Conservation (phyloP, 2,329 filamentous ascomycete genomes). For the Ophiocordyceps camponoti-rufipedis region DNA sequence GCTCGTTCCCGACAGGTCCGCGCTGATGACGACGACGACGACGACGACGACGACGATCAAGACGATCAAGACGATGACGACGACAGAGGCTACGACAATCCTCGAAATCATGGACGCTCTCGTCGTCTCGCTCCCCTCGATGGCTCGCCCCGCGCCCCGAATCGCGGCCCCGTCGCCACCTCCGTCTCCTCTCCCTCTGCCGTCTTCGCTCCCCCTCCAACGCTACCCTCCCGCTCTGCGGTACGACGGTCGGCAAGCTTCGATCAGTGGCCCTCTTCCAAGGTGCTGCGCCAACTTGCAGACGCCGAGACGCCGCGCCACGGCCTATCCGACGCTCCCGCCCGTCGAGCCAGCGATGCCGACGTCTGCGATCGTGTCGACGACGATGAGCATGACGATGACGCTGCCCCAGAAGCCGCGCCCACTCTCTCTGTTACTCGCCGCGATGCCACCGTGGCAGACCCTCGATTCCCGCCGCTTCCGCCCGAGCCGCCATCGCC, state of each 20-base stretch:
- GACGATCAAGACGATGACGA: constrained; percentile 6
- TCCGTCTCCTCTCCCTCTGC: constrained; percentile 19
- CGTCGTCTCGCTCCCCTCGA: constrained; percentile 19
- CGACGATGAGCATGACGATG: background rate
- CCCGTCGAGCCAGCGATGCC: constrained; percentile 6
- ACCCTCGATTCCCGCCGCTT: background rate
- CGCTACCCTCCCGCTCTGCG: background rate
- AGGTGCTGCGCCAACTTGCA: constrained; percentile 8
- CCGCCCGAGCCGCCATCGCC: background rate
- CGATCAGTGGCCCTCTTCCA: constrained; percentile 34
- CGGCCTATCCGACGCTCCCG: constrained; percentile 29
- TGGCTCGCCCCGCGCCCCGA: background rate
- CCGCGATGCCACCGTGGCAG: background rate
- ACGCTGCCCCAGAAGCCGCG: background rate
- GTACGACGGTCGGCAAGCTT: constrained; percentile 48
- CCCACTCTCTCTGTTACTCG: background rate
- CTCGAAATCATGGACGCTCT: constrained; percentile 16
- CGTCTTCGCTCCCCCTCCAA: constrained; percentile 8
- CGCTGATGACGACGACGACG: background rate
- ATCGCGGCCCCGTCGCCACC: constrained; percentile 18
- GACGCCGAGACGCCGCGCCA: constrained; percentile 22
- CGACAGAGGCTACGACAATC: constrained; percentile 4
- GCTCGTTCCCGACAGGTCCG: background rate
- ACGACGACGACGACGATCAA: constrained; percentile 4
- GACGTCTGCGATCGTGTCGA: constrained; percentile 2